phyloP scores from a whole-genome alignment of 345 rosid genomes.

The Pugionium dolabratum region DNA sequence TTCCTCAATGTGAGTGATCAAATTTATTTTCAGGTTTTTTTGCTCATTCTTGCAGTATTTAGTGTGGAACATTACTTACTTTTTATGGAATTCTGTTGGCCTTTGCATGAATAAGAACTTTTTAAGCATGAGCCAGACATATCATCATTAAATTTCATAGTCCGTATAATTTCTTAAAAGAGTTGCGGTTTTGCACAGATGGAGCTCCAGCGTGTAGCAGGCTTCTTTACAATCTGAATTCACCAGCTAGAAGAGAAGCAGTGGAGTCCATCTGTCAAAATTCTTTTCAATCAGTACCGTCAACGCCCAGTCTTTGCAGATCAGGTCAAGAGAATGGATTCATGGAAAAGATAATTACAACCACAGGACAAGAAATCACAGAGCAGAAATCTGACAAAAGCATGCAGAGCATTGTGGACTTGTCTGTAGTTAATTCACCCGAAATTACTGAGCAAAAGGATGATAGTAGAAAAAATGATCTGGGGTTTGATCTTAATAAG shows the following conservation, averaged over 20 bases:
- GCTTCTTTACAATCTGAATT: conserved; percentile 49
- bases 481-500: conserved; percentile 63
- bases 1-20: conserved; percentile 28
- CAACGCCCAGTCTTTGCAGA: conserved; percentile 42
- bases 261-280: conserved; percentile 33
- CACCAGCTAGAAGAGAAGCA: conserved; percentile 51
- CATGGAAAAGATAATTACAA: conserved; percentile 30
- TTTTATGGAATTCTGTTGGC: background rate
- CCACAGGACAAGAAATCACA: conserved; percentile 33
- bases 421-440: conserved; percentile 43
- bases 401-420: conserved; percentile 48
- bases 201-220: conserved; percentile 46
- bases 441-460: conserved; percentile 43
- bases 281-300: conserved; percentile 43
- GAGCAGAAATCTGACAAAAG: conserved; percentile 30
- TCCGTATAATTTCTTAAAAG: conserved; percentile 22
- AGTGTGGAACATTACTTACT: background rate
- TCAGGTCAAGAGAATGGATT: conserved; percentile 38
- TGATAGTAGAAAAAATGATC: conserved; percentile 30
- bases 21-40: conserved; percentile 4
- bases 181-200: conserved; percentile 46
- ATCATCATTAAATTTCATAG: conserved; percentile 3
- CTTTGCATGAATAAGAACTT: conserved; percentile 10
- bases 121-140: conserved; percentile 1
- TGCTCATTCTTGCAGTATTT: background rate